phyloP scores from a whole-genome alignment of 352 stramenopile species.

The Phytophthora fragariae region DNA sequence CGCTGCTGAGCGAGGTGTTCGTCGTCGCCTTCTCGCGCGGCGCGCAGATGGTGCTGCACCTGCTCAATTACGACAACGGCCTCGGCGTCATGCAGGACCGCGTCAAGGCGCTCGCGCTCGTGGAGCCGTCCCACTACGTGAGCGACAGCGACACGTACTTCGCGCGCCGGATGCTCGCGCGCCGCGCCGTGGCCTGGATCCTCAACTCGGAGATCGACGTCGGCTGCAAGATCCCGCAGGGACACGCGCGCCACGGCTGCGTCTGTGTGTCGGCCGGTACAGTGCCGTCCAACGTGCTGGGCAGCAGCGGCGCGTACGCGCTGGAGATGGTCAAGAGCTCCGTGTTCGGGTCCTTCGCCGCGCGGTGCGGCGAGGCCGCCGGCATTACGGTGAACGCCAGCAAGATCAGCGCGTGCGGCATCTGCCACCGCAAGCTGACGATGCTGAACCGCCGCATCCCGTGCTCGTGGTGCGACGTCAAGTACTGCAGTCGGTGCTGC shows the following conservation, averaged over 20 bases:
- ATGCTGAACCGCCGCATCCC: constrained; percentile 82
- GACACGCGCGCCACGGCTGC: constrained; percentile 75
- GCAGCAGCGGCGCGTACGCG: constrained; percentile 79
- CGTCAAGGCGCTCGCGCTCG: constrained; percentile 79
- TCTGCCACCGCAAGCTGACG: constrained; percentile 84
- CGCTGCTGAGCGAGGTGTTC: constrained; percentile 73
- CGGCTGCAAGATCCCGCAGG: constrained; percentile 75
- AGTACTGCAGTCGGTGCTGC: constrained; percentile 87
- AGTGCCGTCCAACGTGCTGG: constrained; percentile 70
- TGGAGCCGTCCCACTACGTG: constrained; percentile 87
- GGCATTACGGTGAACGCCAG: constrained; percentile 80
- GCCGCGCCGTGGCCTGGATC: constrained; percentile 78
- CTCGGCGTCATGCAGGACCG: constrained; percentile 83
- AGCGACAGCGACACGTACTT: constrained; percentile 82
- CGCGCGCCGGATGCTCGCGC: constrained; percentile 68
- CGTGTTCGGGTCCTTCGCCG: constrained; percentile 84
- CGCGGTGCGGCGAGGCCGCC: constrained; percentile 67
- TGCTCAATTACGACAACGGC: constrained; percentile 83
- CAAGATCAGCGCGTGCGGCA: constrained; percentile 77
- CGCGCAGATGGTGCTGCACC: constrained; percentile 80
- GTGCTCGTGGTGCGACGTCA: constrained; percentile 88
- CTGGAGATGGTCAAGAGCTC: constrained; percentile 88
- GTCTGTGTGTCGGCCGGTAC: constrained; percentile 81
- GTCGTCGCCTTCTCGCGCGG: constrained; percentile 82
- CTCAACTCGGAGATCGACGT: constrained; percentile 79